phyloP scores from a whole-genome alignment of 768 basidiomycete genomes.

The Tricholoma matsutake region DNA sequence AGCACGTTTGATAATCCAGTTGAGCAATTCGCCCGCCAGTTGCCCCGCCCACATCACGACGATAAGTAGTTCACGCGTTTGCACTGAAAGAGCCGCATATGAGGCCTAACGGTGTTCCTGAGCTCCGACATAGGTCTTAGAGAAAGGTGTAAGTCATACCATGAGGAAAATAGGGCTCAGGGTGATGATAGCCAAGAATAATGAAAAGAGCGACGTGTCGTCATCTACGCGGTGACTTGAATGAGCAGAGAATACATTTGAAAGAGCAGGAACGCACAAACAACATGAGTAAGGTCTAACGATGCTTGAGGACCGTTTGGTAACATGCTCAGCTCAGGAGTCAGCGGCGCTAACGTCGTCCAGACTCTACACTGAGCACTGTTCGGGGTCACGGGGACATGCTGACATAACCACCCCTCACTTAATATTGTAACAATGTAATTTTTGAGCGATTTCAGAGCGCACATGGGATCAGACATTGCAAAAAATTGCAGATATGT shows the following conservation, averaged over 20 bases:
- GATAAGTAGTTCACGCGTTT: constrained; percentile 77
- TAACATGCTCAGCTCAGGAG: neutral
- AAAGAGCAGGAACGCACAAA: constrained; percentile 43
- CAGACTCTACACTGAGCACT: too few relatives aligned
- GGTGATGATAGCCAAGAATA: constrained; percentile 59
- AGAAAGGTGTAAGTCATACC: constrained; percentile 36
- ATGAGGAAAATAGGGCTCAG: constrained; percentile 70
- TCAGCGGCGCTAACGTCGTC: too few relatives aligned
- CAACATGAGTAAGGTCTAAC: constrained; percentile 64
- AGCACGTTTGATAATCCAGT: constrained; percentile 62
- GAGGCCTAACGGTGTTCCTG: constrained; percentile 51
- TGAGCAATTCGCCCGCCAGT: constrained; percentile 65
- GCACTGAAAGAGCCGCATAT: constrained; percentile 70
- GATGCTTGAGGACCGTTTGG: constrained; percentile 28
- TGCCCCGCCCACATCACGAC: constrained; percentile 86
- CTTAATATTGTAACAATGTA: too few relatives aligned
- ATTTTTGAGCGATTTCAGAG: too few relatives aligned
- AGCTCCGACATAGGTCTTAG: neutral
- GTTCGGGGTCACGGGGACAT: too few relatives aligned
- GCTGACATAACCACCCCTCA: too few relatives aligned
- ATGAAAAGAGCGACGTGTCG: constrained; percentile 53
- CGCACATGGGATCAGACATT: too few relatives aligned
- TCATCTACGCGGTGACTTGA: constrained; percentile 44
- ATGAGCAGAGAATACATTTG: neutral
- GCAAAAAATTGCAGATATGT: too few relatives aligned